A percentile compares a stretch with the other conserved stretches of the same genome.
Evolutionary conservation across 805 yeast species (phyloP).

Genomic region (Torulaspora maleeae): DNA sequence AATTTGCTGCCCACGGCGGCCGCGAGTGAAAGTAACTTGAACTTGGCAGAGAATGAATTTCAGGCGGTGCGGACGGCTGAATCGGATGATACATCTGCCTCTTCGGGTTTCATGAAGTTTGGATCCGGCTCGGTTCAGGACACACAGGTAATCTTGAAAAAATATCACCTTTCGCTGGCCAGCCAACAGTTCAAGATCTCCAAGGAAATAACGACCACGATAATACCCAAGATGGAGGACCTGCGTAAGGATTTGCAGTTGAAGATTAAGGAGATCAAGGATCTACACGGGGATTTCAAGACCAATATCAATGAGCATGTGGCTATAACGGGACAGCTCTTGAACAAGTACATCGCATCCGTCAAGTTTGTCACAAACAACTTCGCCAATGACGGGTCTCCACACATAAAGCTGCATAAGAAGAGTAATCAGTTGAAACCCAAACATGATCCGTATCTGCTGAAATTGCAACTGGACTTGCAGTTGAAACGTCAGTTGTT

Average conservation of each 20-base stretch:
- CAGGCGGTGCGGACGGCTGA: constrained; percentile 13
- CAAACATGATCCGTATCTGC: constrained; percentile 57
- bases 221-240: constrained; percentile 55
- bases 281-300: constrained; percentile 58
- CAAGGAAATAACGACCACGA: constrained; percentile 49
- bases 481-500: constrained; percentile 58
- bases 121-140: constrained; percentile 78
- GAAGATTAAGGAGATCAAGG: constrained; percentile 77
- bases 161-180: constrained; percentile 57
- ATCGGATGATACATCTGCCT: constrained; percentile 25
- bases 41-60: constrained; percentile 4
- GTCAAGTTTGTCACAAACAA: constrained; percentile 39
- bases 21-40: constrained; percentile 3
- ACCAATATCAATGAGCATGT: constrained; percentile 56
- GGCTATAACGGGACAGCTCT: constrained; percentile 54
- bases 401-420: constrained; percentile 20
- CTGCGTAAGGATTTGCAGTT: constrained; percentile 63
- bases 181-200: constrained; percentile 50
- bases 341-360: constrained; percentile 45
- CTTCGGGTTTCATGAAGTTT: constrained; percentile 57
- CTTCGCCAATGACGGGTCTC: constrained; percentile 31
- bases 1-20: constrained; percentile 6
- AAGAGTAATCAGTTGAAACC: constrained; percentile 31
- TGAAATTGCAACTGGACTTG: constrained; percentile 56
- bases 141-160: constrained; percentile 61